Evolutionary conservation across 1,284 basidiomycete genomes (phyloP), one percentile per base, ranked within the genome.

Genomic region (Ustilago sp.): DNA sequence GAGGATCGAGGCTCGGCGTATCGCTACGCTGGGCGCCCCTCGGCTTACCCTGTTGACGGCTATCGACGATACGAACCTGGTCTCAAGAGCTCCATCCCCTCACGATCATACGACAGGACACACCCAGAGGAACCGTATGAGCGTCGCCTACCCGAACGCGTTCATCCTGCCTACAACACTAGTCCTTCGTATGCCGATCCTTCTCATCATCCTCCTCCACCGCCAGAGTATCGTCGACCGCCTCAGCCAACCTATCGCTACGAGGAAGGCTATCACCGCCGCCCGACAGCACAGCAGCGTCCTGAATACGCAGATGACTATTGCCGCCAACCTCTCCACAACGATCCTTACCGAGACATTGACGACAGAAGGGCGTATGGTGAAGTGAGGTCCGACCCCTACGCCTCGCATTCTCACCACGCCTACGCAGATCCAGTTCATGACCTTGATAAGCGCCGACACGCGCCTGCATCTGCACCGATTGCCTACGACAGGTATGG

Each of bases 81-180:
- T 15, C 55, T 67, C 58, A 72, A 71, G 60, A 56, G 57, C 45
- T 66, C 63, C 45, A 58, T 62, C 3, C 59, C 65, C 11, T 47
- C 72, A 32, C 63, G 58, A 4, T 50, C 68, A 31, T 75, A 68
- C 56, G 63, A 64, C 45, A 54, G 62, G 17, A 34, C 31, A 3
- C 60, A 56, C 11, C 39, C 62, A 11, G 66, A 65, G 19, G 66
- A 74, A 8, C 39, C 43, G 19, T 70, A 69, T 45, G 68, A 77
- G 15, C 62, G 63, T 8, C 64, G 70, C 13, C 15, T 68, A 31
- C 61, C 60, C 7, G 74, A 77, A 9, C 62, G 65, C 8, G 63
- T 64, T 38, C 74, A 77, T n/a, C 70, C 74, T 19, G 66, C 74
- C 28, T 77, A 77, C 50, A 43, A 43, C 32, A 59, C 68, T 35